Percentiles rank a stretch among this genome's conserved stretches.
Evolutionary conservation across 1,139 yeast species (phyloP).

Genomic region (Taphrina wiesneri): DNA sequence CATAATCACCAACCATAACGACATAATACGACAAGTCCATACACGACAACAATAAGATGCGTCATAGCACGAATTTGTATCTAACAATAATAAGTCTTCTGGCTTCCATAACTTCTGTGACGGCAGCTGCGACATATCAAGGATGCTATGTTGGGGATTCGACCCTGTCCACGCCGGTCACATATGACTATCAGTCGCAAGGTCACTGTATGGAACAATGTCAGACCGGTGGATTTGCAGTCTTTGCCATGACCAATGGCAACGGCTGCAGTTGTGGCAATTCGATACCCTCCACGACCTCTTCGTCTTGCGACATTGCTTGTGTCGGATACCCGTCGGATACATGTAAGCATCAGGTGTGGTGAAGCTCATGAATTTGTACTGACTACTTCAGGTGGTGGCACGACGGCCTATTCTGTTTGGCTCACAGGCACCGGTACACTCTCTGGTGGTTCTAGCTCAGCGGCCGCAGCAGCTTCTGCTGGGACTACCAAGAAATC

Average conservation of each 20-base stretch:
- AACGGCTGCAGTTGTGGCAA: conserved; percentile 66
- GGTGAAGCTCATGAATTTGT: background rate
- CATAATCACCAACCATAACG: background rate
- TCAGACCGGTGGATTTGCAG: conserved; percentile 47
- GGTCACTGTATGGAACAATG: conserved; percentile 37
- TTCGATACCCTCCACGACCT: conserved; percentile 52
- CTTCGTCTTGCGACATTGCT: conserved; percentile 49
- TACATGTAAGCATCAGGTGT: conserved; percentile 47
- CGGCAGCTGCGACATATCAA: conserved; percentile 1
- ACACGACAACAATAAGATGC: background rate
- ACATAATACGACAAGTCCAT: background rate
- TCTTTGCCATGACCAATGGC: conserved; percentile 63
- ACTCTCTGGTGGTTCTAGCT: conserved; percentile 15
- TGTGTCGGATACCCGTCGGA: conserved; percentile 59
- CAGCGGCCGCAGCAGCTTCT: conserved; percentile 33
- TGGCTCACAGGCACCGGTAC: conserved; percentile 42
- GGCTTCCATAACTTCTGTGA: background rate
- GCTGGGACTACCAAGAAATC: background rate
- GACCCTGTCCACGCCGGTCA: conserved; percentile 31
- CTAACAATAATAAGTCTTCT: background rate
- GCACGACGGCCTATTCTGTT: conserved; percentile 45
- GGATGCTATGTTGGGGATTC: conserved; percentile 23
- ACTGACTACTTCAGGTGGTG: conserved; percentile 50
- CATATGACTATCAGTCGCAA: conserved; percentile 39
- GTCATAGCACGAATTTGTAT: background rate